Base-by-base conservation (phyloP, 257 asterid species). In the Solanum dulcamara region DNA sequence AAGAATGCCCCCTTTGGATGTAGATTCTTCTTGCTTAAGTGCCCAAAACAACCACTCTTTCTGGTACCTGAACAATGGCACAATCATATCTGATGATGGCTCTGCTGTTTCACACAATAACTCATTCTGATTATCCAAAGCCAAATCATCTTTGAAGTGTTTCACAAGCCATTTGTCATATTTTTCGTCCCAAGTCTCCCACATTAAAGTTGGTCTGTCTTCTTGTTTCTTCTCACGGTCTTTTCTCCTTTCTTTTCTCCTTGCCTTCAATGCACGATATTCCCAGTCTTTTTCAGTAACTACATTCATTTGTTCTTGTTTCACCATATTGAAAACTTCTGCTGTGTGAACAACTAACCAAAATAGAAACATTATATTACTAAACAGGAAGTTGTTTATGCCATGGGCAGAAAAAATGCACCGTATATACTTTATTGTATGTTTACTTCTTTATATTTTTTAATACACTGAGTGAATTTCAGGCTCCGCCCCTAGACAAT, bases 41-140 rank as follows among this genome's bases (percentile, higher is more conserved):
- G 98, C 92, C 99, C 99, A 96, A 48, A 97, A 93, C 87, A 96
- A 91, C 98, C 98, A 96, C 89, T 96, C 98, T 85, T 94, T 94
- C 90, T 96, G 98, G 91, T 93, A 94, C 89, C 97, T 92, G 72
- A 96, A 89, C 84, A 96, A 85, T 0, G 98, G 97, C 90, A 94
- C 89, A 87, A 90, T 90, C 92, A 96, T 88, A 86, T 92, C 95
- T 53, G 90, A 89, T 9, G 98, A 91, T 79, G 98, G 91, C 85
- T 96, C 98, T 48, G 51, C 91, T 81, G 90, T 89, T 92, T 96
- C 98, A 22, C 88, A 89, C 26, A 51, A 83, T 44, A 90, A 84
- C 81, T 96, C 97, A 85, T 91, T 93, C 88, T 88, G 98, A 89
- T 91, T 90, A 17, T 67, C 93, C 50, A 88, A 74, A 80, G 90